phyloP scores from a whole-genome alignment of 2,329 filamentous ascomycete species.

The Penicillium sclerotigenum region DNA sequence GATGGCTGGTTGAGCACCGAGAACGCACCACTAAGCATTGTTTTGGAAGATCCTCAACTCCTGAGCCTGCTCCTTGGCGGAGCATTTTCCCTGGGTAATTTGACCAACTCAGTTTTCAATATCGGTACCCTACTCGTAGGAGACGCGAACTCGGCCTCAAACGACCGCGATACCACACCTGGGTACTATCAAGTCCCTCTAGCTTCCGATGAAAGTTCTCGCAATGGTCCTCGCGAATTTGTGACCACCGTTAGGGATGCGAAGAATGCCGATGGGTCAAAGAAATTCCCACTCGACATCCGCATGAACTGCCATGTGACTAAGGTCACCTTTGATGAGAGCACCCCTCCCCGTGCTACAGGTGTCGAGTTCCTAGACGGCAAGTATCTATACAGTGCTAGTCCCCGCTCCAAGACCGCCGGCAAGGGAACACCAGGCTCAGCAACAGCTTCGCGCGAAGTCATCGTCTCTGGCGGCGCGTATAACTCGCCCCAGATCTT shows the following conservation, averaged over 20 bases:
- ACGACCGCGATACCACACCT: conserved; percentile 46
- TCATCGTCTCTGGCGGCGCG: conserved; percentile 52
- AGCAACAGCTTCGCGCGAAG: conserved; percentile 45
- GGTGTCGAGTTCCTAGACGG: conserved; percentile 53
- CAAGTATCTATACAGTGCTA: conserved; percentile 47
- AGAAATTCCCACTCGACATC: conserved; percentile 56
- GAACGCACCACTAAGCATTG: conserved; percentile 46
- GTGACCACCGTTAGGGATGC: conserved; percentile 32
- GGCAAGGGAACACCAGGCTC: conserved; percentile 38
- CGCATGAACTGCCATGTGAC: conserved; percentile 49
- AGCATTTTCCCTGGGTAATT: conserved; percentile 52
- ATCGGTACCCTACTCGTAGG: conserved; percentile 48
- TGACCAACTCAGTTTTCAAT: conserved; percentile 42
- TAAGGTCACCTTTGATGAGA: conserved; percentile 46
- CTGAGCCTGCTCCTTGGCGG: conserved; percentile 52
- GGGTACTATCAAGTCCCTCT: conserved; percentile 60
- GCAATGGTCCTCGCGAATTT: conserved; percentile 42
- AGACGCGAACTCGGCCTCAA: conserved; percentile 52
- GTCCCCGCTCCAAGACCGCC: conserved; percentile 33
- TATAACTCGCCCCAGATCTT: conserved; percentile 65
- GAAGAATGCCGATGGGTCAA: conserved; percentile 22
- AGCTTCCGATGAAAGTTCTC: conserved; percentile 30
- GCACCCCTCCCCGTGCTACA: conserved; percentile 42
- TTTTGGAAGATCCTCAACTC: conserved; percentile 53
- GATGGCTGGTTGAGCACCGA: conserved; percentile 28